phyloP scores from a whole-genome alignment of 106 monocot genomes.

The Phalaenopsis equestris region DNA sequence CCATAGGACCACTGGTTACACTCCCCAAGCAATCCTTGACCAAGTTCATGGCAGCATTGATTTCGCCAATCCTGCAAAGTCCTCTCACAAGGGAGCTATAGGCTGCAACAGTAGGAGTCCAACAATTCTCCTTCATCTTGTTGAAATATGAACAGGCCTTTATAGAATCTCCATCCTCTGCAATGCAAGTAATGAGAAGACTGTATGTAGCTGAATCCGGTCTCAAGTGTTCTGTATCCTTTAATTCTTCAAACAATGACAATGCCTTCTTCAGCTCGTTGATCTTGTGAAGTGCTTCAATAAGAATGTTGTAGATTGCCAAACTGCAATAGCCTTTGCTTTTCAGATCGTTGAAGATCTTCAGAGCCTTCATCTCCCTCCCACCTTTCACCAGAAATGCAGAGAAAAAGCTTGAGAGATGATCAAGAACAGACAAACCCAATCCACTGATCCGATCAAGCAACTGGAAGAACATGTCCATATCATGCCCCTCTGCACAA shows the following conservation, averaged over 20 bases:
- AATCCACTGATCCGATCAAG: conserved; percentile 29
- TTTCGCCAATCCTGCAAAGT: conserved; percentile 61
- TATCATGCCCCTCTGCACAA: conserved; percentile 38
- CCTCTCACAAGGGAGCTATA: conserved; percentile 75
- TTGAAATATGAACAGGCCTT: conserved; percentile 69
- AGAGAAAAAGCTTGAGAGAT: conserved; percentile 48
- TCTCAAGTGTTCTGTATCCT: conserved; percentile 23
- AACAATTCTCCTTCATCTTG: conserved; percentile 57
- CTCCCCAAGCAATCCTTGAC: conserved; percentile 88
- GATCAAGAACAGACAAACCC: conserved; percentile 43
- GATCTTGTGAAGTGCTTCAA: conserved; percentile 44
- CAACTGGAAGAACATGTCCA: conserved; percentile 43
- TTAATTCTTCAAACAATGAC: conserved; percentile 56
- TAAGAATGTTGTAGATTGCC: conserved; percentile 66
- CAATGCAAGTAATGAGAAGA: conserved; percentile 64
- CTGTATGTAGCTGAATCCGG: conserved; percentile 67
- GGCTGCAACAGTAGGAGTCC: conserved; percentile 45
- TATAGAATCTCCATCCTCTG: conserved; percentile 47
- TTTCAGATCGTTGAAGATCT: conserved; percentile 65
- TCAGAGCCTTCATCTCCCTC: conserved; percentile 38
- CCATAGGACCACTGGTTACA: conserved; percentile 69
- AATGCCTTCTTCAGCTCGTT: conserved; percentile 44
- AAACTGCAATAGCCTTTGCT: conserved; percentile 47
- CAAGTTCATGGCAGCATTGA: conserved; percentile 59
- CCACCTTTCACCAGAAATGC: conserved; percentile 35